Evolutionary conservation across 352 stramenopile species (phyloP), one percentile per base, ranked within the genome.

Genomic region (Pythium guiyangense): DNA sequence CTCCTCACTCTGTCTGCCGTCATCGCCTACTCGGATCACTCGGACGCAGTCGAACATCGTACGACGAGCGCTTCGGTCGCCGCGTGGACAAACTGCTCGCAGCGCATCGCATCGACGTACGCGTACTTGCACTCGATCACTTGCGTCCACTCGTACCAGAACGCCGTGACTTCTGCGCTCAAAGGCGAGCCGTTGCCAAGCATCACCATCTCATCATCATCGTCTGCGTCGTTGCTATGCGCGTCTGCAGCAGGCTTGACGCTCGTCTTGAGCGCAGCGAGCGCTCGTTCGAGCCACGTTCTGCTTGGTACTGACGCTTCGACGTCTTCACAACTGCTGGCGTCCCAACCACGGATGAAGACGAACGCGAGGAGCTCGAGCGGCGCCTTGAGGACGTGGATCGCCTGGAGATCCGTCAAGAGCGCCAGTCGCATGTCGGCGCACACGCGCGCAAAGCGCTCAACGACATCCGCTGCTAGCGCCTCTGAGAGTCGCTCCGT

Each of bases 81-180:
- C 15, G 56, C 55, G 8, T 20, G 27, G 20, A 61, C 18, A 31
- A 64, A 45, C 29, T 56, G 55, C 27, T 40, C 52, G 17, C 74
- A 82, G 9, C 72, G 59, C 18, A 59, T 39, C 18, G 50, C 54
- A 15, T 74, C 54, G 12, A 79, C n/a, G 35, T 75, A 79, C 56
- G 73, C 74, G 43, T 79, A 80, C 51, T 71, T 84, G 49, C 82
- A 56, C 25, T 73, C 40, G 64, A 84, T 78, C 44, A 74, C 66
- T 46, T 73, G 59, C 22, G 59, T 46, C 69, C 69, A 84, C 44
- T 54, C 59, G 31, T 39, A 45, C 51, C 52, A 56, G 40, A 55
- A 64, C 2, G 51, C 53, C 29, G 49, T 25, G 29, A 52, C 39
- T 25, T 63, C 57, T 0, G 18, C 20, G 14, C 45, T 37, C 31